A percentile compares a stretch with the other conserved stretches of the same genome.
Evolutionary conservation across 768 basidiomycete genomes (phyloP).

Genomic region (Sarcodon aspratus): DNA sequence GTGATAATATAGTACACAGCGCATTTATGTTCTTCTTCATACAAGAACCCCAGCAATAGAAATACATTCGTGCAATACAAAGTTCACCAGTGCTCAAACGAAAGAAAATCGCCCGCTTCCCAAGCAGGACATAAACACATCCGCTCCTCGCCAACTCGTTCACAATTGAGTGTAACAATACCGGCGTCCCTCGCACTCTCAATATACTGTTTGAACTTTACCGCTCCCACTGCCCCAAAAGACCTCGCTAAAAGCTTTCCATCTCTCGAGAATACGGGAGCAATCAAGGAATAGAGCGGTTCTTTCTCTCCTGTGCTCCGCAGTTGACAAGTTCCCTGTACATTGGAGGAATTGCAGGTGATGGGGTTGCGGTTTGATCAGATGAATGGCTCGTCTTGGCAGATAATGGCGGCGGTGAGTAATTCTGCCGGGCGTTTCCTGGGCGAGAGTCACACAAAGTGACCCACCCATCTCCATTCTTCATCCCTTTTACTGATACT

Average conservation of each 20-base stretch:
- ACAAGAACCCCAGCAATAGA: no score
- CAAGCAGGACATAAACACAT: constrained; percentile 12
- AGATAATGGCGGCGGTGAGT: not conserved
- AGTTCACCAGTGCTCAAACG: no score
- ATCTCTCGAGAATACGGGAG: not conserved
- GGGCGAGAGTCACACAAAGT: not conserved
- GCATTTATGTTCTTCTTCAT: no score
- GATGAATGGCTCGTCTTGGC: not conserved
- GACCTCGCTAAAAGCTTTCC: not conserved
- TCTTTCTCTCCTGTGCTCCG: not conserved
- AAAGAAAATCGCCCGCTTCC: not conserved
- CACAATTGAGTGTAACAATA: constrained; percentile 26
- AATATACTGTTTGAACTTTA: constrained; percentile 29
- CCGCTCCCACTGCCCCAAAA: constrained; percentile 14
- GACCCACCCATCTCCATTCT: not conserved
- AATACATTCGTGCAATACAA: no score
- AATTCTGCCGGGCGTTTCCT: not conserved
- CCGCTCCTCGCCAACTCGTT: constrained; percentile 20
- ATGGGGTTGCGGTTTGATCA: not conserved
- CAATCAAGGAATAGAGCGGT: not conserved
- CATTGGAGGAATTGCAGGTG: not conserved
- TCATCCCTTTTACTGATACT: not conserved
- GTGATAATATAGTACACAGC: no score
- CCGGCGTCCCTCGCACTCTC: constrained; percentile 5
- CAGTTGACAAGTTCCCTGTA: not conserved